A percentile compares a stretch with the other conserved stretches of the same genome.
Conservation (phyloP, 495 filamentous ascomycete genomes). For the Podospora anserina region DNA sequence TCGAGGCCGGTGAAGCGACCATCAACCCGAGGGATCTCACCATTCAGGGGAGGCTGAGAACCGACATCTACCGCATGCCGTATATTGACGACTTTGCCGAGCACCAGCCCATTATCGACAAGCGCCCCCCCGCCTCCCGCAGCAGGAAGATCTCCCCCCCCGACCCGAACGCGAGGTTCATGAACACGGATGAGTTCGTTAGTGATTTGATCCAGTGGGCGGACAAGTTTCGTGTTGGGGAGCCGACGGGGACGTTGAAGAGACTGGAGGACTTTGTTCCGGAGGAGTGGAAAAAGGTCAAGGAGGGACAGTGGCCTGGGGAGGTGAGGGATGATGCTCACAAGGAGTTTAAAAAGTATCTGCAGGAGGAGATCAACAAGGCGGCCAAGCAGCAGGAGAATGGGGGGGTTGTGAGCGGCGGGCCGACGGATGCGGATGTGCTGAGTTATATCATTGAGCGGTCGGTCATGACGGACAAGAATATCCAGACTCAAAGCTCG, state of each 20-base stretch:
- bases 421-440: constrained; percentile 43
- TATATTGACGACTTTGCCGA: constrained; percentile 87
- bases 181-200: constrained; percentile 61
- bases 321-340: constrained; percentile 32
- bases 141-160: constrained; percentile 25
- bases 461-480: constrained; percentile 34
- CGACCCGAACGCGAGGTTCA: constrained; percentile 59
- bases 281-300: constrained; percentile 25
- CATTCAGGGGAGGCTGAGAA: constrained; percentile 62
- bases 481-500: constrained; percentile 35
- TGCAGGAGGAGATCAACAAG: constrained; percentile 22
- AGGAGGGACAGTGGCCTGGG: constrained; percentile 31
- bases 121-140: constrained; percentile 30
- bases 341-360: constrained; percentile 32
- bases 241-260: constrained; percentile 29
- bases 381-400: constrained; percentile 47
- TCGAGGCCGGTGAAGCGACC: constrained; percentile 80
- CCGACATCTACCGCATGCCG: constrained; percentile 64
- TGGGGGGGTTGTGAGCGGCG: constrained; percentile 41
- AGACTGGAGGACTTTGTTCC: constrained; percentile 43
- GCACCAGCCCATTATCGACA: constrained; percentile 73
- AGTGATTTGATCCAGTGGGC: constrained; percentile 50
- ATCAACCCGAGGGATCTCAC: constrained; percentile 76
- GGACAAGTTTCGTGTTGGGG: constrained; percentile 25
- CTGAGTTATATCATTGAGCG: constrained; percentile 44